Evolutionary conservation across 495 filamentous ascomycete species (phyloP), one percentile per base, ranked within the genome.

Genomic region (Zalerion maritima): DNA sequence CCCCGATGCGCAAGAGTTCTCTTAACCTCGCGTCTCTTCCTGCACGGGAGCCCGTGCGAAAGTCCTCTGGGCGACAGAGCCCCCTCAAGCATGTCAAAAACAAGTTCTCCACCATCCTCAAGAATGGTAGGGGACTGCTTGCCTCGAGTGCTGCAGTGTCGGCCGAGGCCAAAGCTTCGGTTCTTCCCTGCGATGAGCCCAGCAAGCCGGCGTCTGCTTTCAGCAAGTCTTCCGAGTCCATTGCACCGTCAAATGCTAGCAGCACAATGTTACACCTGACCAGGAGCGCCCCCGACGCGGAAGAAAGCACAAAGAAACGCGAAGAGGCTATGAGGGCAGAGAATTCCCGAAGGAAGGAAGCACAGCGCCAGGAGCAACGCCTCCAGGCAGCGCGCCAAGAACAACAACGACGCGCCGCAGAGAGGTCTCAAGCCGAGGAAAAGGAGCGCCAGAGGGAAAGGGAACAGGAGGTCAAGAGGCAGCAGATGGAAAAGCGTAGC

Each of bases 11-110:
- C 19, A 94, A 94, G 60, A 94, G 84, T 51, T 94, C 87, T 42
- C 63, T 96, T 28, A 86, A 74, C 28, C 94, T 97, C 53, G 79
- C 91, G 8, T 81, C 89, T 2, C 60, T 97, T 3, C 89, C 89
- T 28, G 81, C 86, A 5, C 73, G 89, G 21, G 87, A 94, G 46
- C 89, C 86, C 16, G 58, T 94, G 46, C 24, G 29, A 42, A 31
- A 43, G 1, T 23, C 27, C n/a, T 24, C 26, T 3, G 22, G 40
- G 1, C 43, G 46, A 14, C 37, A 86, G 35, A 85, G 77, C 25
- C 81, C 83, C 4, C 49, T 92, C 16, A 92, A 81, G 46, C 79
- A 84, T 26, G 84, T 85, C 11, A 94, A 91, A 56, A 78, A 73
- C 38, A 84, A 80, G 47, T 56, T 94, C 19, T 83, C 83, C 22